phyloP scores from a whole-genome alignment of 768 basidiomycete species.

The Tylopilus sp. region DNA sequence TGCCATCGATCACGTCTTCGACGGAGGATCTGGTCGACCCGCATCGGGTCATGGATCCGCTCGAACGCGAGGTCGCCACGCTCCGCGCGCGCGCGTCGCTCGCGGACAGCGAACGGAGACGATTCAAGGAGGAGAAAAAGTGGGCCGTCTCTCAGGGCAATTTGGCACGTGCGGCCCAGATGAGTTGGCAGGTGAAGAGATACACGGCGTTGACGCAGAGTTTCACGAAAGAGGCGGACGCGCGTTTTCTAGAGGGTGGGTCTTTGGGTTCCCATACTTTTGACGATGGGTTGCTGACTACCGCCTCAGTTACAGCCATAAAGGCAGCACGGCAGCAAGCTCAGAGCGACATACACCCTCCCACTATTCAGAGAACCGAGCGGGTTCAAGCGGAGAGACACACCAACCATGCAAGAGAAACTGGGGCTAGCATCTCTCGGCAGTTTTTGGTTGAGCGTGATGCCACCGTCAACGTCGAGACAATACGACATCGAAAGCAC shows the following conservation, averaged over 20 bases:
- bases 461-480: conserved; percentile 28
- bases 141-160: conserved; percentile 85
- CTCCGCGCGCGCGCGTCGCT: conserved; percentile 74
- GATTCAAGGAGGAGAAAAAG: conserved; percentile 82
- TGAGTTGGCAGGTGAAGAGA: conserved; percentile 81
- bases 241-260: conserved; percentile 61
- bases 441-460: conserved; percentile 30
- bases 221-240: conserved; percentile 75
- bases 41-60: conserved; percentile 53
- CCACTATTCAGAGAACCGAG: conserved; percentile 23
- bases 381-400: conserved; percentile 21
- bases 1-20: conserved; percentile 64
- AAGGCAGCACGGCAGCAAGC: conserved; percentile 19
- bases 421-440: conserved; percentile 12
- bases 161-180: conserved; percentile 65
- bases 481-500: conserved; percentile 28
- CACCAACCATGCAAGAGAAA: conserved; percentile 29
- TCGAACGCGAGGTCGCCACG: conserved; percentile 71
- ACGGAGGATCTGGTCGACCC: conserved; percentile 63
- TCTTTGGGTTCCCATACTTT: too few species aligned
- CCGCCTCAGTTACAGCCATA: conserved; percentile 25
- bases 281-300: conserved; percentile 10
- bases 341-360: conserved; percentile 9
- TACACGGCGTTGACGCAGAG: conserved; percentile 79
- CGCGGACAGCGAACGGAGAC: conserved; percentile 78